Evolutionary conservation across 352 stramenopile genomes (phyloP).

Genomic region (Stramenopiles sp.): DNA sequence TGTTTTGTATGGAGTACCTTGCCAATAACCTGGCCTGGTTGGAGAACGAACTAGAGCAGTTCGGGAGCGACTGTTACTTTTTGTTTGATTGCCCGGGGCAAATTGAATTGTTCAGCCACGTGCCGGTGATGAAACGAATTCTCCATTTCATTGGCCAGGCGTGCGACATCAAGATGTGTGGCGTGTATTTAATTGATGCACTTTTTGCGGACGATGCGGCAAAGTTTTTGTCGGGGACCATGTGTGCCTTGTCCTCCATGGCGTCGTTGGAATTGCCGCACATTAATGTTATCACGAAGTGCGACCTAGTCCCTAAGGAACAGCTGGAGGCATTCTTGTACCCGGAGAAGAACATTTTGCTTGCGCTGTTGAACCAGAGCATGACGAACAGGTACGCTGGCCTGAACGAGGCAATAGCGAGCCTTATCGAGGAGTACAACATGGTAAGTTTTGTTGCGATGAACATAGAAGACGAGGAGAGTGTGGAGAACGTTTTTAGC

Average conservation of each 20-base stretch:
- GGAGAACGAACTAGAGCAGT: slow-evolving; percentile 62
- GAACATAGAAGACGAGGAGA: slow-evolving; percentile 88
- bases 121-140: slow-evolving; percentile 59
- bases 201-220: slow-evolving; percentile 80
- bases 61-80: slow-evolving; percentile 83
- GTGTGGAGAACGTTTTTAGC: slow-evolving; percentile 77
- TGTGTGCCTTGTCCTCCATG: slow-evolving; percentile 91
- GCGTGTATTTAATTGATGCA: slow-evolving; percentile 71
- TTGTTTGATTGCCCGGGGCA: slow-evolving; percentile 94
- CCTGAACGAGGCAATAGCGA: slow-evolving; percentile 20
- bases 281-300: slow-evolving; percentile 58
- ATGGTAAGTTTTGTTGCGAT: slow-evolving; percentile 93
- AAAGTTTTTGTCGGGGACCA: slow-evolving; percentile 91
- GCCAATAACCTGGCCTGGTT: slow-evolving; percentile 85
- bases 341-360: background rate
- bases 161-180: slow-evolving; percentile 61
- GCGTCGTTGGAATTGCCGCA: slow-evolving; percentile 85
- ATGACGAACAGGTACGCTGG: too few relatives aligned
- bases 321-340: slow-evolving; percentile 49
- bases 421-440: slow-evolving; percentile 71
- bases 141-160: slow-evolving; percentile 50
- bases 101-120: slow-evolving; percentile 68
- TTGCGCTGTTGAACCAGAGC: background rate
- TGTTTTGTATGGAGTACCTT: slow-evolving; percentile 97
- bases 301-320: slow-evolving; percentile 62